Evolutionary conservation across 108 stramenopile species (phyloP), one percentile per base, ranked within the genome.

Genomic region (Fistulifera solaris): DNA sequence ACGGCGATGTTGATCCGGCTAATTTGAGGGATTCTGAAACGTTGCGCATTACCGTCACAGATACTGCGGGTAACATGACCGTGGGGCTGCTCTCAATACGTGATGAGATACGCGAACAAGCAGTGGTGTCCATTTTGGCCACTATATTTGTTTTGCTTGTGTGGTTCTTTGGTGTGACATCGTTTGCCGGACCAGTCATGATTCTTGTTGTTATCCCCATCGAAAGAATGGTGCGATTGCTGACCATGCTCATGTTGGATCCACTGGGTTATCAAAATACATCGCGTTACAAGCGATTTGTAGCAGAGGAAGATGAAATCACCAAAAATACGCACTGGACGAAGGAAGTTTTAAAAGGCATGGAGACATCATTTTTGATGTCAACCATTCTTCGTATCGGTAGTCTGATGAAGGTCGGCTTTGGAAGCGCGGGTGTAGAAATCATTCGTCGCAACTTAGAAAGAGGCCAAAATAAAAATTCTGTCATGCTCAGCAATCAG

Each of bases 371-470:
- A 27, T 91, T 87, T 54, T 70, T 91, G 11, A 91, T 91, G 89
- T 80, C 76, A 8, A 93, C 96, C 10, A 93, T 97, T 57, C 44
- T 81, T 15, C 86, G 92, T 11, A 95, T 97, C 56, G 94, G 93
- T 21, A 83, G 75, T 14, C 66, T 97, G 54, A 81, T 97, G 88
- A 87, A 90, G 55, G 89, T 97, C 52, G 96, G 94, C 19, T 97
- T 95, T 61, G 96, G 96, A 23, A 86, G 85, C 56, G 96, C 94
- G 27, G 96, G 96, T 7, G 91, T 78, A 12, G 83, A 91, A 56
- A 95, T 97, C 47, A 95, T 97, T 43, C 70, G 91, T 7, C 69
- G 86, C 55, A 94, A 91, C 59, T 68, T 97, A 25, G 74, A 80
- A 48, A 73, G 77, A 44, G 72, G 78, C 3, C 62, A 78, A 8